Percentiles rank a stretch among this genome's conserved stretches.
phyloP scores from a whole-genome alignment of 2,329 filamentous ascomycete genomes.

The Aspergillus arachidicola region DNA sequence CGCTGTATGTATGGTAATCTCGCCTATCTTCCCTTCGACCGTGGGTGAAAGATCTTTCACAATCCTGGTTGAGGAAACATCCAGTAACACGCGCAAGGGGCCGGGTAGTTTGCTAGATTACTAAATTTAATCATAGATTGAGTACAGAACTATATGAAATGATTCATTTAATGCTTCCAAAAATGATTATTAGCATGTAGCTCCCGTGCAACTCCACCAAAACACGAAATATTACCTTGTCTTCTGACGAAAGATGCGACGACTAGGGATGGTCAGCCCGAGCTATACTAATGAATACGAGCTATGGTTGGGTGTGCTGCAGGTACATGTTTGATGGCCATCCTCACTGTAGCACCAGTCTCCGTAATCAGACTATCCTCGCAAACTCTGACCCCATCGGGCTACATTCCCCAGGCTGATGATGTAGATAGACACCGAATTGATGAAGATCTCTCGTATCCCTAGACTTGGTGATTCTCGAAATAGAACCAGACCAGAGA shows the following conservation, averaged over 20 bases:
- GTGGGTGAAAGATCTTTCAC: background rate
- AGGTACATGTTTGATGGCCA: background rate
- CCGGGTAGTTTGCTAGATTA: background rate
- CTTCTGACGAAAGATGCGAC: background rate
- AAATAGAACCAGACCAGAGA: background rate
- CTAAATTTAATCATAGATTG: background rate
- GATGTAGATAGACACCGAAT: background rate
- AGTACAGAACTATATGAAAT: background rate
- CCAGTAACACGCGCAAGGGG: background rate
- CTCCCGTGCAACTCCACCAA: background rate
- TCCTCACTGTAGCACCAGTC: background rate
- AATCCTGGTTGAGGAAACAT: background rate
- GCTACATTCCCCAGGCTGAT: background rate
- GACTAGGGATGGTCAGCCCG: background rate
- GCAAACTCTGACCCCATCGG: background rate
- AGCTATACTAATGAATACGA: background rate
- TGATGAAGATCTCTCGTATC: background rate
- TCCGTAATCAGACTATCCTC: background rate
- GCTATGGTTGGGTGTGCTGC: background rate
- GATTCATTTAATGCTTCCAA: background rate
- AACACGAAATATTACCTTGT: background rate
- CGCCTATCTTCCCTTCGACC: background rate
- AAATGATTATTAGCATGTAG: background rate
- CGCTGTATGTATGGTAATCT: background rate
- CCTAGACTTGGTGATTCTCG: background rate